Evolutionary conservation across 345 rosid species (phyloP), one percentile per base, ranked within the genome.

Genomic region (Turritis glabra): DNA sequence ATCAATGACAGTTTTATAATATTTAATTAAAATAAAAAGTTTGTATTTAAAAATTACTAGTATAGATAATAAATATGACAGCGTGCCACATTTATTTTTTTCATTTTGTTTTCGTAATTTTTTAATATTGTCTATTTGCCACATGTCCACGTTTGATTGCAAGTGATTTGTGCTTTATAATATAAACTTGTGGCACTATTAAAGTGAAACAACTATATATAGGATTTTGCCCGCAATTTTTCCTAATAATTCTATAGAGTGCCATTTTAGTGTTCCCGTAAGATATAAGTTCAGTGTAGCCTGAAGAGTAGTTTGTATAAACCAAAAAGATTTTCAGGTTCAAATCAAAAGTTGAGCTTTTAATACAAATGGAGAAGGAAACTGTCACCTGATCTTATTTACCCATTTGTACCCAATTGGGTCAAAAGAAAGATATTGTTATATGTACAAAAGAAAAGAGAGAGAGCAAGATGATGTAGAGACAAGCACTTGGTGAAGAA

Each of bases 381-480:
- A 43, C 22, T 14, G 69, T 40, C 46, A 47, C 50, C 41, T 60
- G 69, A 40, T 76, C 64, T 53, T 61, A 61, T 60, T 61, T 41
- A 19, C 48, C 63, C 40, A 61, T 69, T n/a, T 53, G 71, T 21
- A 60, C 68, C 52, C 69, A 72, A 72, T 72, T 22, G 60, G 43
- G 41, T 52, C 23, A 40, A 41, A 52, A 51, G 48, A 60, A 73
- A 27, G 25, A 50, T 29, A 52, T 12, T n/a, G 57, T 60, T 23
- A 5, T 60, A 76, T 69, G 74, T 76, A 76, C 79, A 76, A 62
- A 41, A 66, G 55, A 46, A 59, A 38, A 8, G 27, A 52, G 56
- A 61, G 23, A 66, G 35, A 67, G 37, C 69, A 75, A 75, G 69
- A 67, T 76, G 79, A 68, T 51, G 25, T 30, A 60, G 79, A 60